Percentiles rank a stretch among this genome's conserved stretches.
These are phyloP conservation scores for Kuraishia piskuri DNA, from an alignment of 805 yeast species.

Conservation along the genomic window DNA sequence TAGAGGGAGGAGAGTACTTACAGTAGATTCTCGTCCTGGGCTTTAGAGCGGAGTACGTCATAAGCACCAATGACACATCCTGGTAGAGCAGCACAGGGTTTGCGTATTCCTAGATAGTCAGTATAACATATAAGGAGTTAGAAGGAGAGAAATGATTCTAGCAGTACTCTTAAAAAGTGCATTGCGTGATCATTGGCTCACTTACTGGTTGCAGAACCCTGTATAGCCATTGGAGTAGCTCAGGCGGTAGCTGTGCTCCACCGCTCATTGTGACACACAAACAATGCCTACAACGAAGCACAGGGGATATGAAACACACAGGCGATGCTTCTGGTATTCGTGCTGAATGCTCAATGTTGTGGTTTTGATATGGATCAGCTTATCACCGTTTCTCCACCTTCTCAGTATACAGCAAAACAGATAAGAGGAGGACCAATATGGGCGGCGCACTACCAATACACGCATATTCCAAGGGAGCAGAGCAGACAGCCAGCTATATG, in stretches of 20 bases:
- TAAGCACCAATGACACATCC: constrained; percentile 51
- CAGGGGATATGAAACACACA: background rate
- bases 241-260: constrained; percentile 22
- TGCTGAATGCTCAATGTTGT: too few relatives aligned
- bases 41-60: constrained; percentile 40
- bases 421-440: too few relatives aligned
- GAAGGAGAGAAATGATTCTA: background rate
- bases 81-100: constrained; percentile 53
- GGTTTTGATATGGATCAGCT: too few relatives aligned
- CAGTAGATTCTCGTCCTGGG: constrained; percentile 62
- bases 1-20: constrained; percentile 6
- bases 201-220: constrained; percentile 41
- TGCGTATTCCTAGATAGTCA: constrained; percentile 35
- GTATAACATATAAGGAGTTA: background rate
- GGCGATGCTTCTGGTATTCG: too few relatives aligned
- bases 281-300: too few relatives aligned
- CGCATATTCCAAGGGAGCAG: constrained; percentile 1
- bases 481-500: background rate
- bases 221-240: constrained; percentile 49
- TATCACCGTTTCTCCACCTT: too few relatives aligned
- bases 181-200: background rate
- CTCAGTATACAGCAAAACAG: too few relatives aligned
- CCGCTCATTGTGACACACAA: background rate
- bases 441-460: background rate
- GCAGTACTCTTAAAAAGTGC: too few relatives aligned